A percentile compares a stretch with the other conserved stretches of the same genome.
These are phyloP conservation scores for Candida qinlingensis DNA, from an alignment of 805 yeast species.

Conservation along the genomic window DNA sequence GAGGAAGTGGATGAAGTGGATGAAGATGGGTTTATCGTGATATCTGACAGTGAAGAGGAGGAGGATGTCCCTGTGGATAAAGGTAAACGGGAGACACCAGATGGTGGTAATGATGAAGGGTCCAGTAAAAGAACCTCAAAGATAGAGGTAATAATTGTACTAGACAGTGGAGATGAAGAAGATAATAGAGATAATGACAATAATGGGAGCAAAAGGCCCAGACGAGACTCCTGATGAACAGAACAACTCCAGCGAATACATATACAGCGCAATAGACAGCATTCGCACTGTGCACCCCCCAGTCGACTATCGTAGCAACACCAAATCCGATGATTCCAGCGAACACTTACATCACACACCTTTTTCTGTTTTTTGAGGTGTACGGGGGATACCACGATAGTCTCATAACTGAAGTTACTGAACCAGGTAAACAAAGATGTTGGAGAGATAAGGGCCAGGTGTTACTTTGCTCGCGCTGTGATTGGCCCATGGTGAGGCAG, in stretches of 20 bases:
- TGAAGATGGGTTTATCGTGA: not conserved
- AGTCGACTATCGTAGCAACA: no score
- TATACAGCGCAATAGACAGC: no score
- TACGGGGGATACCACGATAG: not conserved
- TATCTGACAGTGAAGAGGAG: not conserved
- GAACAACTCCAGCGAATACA: no score
- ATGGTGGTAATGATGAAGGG: no score
- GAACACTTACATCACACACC: no score
- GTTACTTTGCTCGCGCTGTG: not conserved
- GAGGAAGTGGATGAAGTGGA: not conserved
- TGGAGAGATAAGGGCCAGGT: not conserved
- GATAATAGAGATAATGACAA: not conserved
- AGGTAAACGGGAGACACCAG: not conserved
- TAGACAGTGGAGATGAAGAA: not conserved
- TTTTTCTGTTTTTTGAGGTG: no score
- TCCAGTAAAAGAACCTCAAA: not conserved
- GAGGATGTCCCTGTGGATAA: not conserved
- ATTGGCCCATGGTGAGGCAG: not conserved
- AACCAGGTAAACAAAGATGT: not conserved
- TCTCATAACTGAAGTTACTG: not conserved
- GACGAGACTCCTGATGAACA: no score
- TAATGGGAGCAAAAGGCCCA: not conserved
- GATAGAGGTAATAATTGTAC: conserved; percentile 2
- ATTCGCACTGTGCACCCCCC: no score
- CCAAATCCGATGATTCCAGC: no score